These are phyloP conservation scores for Xerocomus minutiporus DNA, from an alignment of 1,284 basidiomycete genomes.

Conservation along the genomic window DNA sequence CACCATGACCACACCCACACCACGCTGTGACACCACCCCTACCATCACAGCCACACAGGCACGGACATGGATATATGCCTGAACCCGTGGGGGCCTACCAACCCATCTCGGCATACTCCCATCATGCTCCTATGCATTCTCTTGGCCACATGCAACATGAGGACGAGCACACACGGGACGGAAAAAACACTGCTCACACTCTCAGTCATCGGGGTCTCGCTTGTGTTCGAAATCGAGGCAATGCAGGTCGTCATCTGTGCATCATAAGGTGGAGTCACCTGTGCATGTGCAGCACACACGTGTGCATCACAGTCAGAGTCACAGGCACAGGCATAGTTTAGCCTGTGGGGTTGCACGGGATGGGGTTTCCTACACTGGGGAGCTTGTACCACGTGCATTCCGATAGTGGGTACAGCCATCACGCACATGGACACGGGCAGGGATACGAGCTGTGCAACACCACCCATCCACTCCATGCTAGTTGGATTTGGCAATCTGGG, in stretches of 20 bases:
- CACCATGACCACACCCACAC: neutral
- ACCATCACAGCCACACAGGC: neutral
- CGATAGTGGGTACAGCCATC: neutral
- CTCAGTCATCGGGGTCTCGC: neutral
- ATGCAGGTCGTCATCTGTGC: neutral
- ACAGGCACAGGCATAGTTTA: neutral
- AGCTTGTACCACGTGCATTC: slow-evolving; percentile 1
- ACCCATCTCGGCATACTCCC: neutral
- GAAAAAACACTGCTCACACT: neutral
- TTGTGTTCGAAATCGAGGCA: neutral
- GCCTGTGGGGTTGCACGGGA: neutral
- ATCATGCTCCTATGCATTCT: neutral
- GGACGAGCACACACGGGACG: neutral
- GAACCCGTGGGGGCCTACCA: neutral
- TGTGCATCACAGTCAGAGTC: neutral
- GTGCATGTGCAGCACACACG: neutral
- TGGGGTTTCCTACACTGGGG: neutral
- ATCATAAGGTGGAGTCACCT: neutral
- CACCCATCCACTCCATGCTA: neutral
- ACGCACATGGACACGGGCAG: neutral
- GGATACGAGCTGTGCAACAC: neutral
- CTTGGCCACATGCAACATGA: too few species aligned
- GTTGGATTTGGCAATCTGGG: neutral
- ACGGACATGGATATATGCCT: neutral
- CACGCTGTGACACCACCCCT: neutral